Base-by-base conservation (phyloP, 2,329 filamentous ascomycete species). In the Hirsutella rhossiliensis region DNA sequence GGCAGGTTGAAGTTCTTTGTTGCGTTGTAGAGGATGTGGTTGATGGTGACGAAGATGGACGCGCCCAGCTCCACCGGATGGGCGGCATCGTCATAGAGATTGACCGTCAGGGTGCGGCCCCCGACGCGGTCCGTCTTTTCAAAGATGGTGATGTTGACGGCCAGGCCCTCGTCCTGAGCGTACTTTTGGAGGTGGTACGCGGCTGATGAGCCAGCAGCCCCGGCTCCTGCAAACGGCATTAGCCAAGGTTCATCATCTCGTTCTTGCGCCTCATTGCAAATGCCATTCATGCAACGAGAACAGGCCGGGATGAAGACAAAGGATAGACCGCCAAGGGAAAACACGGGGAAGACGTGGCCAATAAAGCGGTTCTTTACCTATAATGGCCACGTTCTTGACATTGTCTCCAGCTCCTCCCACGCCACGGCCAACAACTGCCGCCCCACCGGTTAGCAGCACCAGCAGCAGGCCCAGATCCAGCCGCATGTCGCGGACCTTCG, bases 31-130 rank as follows among this genome's bases (percentile, higher is more conserved):
- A 98, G 73, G 54, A 94, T 95, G 34, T 79, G 69, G 57, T 97
- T 98, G 38, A 84, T 76, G 41, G 82, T 62, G 38, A 97, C 86
- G 58, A 97, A 98, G 54, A 97, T 95, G 48, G 84, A 90, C 11
- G 85, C 92, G 15, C 92, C 92, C 1, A 97, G 71, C 61, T 98
- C 92, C 31, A 95, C 75, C 1, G 84, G 83, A 34, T 80, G 67
- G 0, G 66, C 50, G 2, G 80, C 69, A 53, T 90, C 73, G 50
- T 77, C 73, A 58, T 84, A 90, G 2, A 80, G 81, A 55, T 88
- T 70, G 17, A 95, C 83, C 1, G 89, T 97, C 28, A 89, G 85
- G 8, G 84, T 84, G 23, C 92, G 84, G 9, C 92, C 92, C 28
- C 92, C 92, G 38, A 97, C 73, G 52, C 80, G 86, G 29, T 69